Percentiles rank a stretch among this genome's conserved stretches.
Conservation (phyloP, 2,329 filamentous ascomycete species). For the Cytospora schulzeri region DNA sequence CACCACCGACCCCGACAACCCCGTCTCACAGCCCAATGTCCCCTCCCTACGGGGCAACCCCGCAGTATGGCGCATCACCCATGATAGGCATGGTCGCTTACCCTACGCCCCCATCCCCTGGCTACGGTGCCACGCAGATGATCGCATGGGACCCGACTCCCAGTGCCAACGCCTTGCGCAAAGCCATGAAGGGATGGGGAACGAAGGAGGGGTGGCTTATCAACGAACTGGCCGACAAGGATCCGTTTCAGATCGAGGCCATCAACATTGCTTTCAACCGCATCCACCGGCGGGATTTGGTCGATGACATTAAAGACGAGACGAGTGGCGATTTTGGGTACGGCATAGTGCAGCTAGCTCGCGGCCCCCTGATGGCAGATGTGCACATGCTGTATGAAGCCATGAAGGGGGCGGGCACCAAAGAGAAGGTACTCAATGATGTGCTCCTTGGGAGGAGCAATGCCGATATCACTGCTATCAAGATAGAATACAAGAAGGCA, state of each 20-base stretch:
- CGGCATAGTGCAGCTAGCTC: slow-evolving; percentile 73
- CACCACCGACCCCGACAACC: slow-evolving; percentile 33
- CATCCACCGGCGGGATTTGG: slow-evolving; percentile 66
- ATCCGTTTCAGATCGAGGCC: slow-evolving; percentile 74
- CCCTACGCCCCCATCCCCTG: slow-evolving; percentile 66
- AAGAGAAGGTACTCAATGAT: slow-evolving; percentile 84
- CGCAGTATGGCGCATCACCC: slow-evolving; percentile 22
- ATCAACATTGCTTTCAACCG: slow-evolving; percentile 69
- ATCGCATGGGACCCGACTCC: slow-evolving; percentile 68
- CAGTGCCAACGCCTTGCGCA: slow-evolving; percentile 72
- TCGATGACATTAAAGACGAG: slow-evolving; percentile 77
- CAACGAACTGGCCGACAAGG: slow-evolving; percentile 67
- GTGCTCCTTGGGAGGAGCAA: slow-evolving; percentile 81
- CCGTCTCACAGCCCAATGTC: slow-evolving; percentile 39
- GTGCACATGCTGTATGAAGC: slow-evolving; percentile 70
- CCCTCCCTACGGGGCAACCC: slow-evolving; percentile 35
- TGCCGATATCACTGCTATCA: slow-evolving; percentile 86
- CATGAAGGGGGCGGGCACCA: slow-evolving; percentile 80
- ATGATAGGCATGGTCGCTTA: slow-evolving; percentile 28
- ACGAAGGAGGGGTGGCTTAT: slow-evolving; percentile 84
- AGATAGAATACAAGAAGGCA: slow-evolving; percentile 70
- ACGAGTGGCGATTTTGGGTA: slow-evolving; percentile 73
- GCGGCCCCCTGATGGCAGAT: slow-evolving; percentile 80
- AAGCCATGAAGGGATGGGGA: slow-evolving; percentile 88
- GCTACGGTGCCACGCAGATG: slow-evolving; percentile 73